Base-by-base conservation (phyloP, 495 filamentous ascomycete genomes). In the Evansstolkia leycettana region DNA sequence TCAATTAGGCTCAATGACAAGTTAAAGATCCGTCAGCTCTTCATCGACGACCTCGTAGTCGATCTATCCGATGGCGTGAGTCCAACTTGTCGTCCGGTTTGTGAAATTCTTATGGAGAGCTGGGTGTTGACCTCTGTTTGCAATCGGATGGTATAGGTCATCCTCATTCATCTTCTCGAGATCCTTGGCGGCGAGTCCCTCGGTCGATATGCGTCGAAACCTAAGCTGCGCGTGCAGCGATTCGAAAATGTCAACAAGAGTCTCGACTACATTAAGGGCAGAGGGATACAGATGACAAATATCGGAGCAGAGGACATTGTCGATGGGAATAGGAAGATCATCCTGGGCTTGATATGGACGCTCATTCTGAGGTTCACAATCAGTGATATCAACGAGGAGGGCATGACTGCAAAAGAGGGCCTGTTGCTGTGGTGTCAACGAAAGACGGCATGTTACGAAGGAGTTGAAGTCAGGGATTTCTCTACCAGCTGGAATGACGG, bases 201-300 rank as follows among this genome's bases (percentile, higher is more conserved):
- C 36, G 90, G 90, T 47, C 80, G 86, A 60, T 98, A 98, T 75
- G 90, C 90, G 33, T 80, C 87, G 29, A 85, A 84, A 46, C 90
- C 90, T 15, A 94, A 93, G 61, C 70, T 98, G 41, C 86, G 90
- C 29, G 92, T 98, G 40, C 90, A 98, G 61, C 78, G 81, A 46
- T 95, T 94, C 67, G 90, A 98, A 62, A 98, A 98, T 73, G 90
- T 90, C 58, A 96, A 98, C 60, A 80, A 84, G 44, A 82, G 84
- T 25, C 74, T 98, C 42, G 79, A 95, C 55, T 96, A 85, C 49
- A 86, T 98, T 62, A 88, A 84, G 51, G 76, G 78, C 17, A 70
- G 85, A 45, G 78, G 84, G 16, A 96, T 98, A 34, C 86, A 92
- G 51, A 84, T 96, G 79, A 94, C 85, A 39, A 98, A 98, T 48